Base-by-base conservation (phyloP, 805 yeast species). In the Pichia pseudocactophila region DNA sequence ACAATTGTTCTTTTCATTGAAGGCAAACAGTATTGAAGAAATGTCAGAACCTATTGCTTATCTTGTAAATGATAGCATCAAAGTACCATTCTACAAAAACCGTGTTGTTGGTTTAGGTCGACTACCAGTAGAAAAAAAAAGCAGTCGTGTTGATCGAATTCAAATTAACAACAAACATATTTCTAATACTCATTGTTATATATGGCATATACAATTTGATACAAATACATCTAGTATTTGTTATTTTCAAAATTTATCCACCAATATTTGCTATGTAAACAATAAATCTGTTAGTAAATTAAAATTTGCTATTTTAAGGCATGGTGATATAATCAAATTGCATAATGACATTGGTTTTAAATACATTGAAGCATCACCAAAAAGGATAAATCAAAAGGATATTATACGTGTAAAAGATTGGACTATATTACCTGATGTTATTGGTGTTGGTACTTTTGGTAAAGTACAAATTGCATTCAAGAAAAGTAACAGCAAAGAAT, bases 391-490 rank as follows among this genome's bases (percentile, higher is more conserved):
- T 18, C 3, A 8, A 47, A 8, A 53, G 65, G 11, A 36, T 16
- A 16, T 15, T 36, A 4, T 17, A 13, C 3, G 7, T 2, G 30
- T 37, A 16, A 51, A 54, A 2, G 47, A 56, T 11, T 77, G 82
- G 82, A 42, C 40, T 3, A 58, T 75, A 4, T 50, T 65, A 2
- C 53, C 69, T 3, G 61, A 62, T 25, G 50, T 70, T 4, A 53
- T 77, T 25, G 82, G 82, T 0, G 59, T 62, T 40, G 83, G 83
- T 2, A 71, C 81, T 0, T 78, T 75, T 64, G 83, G 84, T 1
- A 66, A 67, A 41, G 81, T 61, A 2, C 62, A 58, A 44, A 55
- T 68, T 20, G 66, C 70, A 6, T 42, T 51, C 32, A 53, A 58
- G 16, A 46, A 50, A 10, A 32, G 37, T n/a, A 46, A 53, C 10